Base-by-base conservation (phyloP, 257 asterid genomes). In the Lycium barbarum region DNA sequence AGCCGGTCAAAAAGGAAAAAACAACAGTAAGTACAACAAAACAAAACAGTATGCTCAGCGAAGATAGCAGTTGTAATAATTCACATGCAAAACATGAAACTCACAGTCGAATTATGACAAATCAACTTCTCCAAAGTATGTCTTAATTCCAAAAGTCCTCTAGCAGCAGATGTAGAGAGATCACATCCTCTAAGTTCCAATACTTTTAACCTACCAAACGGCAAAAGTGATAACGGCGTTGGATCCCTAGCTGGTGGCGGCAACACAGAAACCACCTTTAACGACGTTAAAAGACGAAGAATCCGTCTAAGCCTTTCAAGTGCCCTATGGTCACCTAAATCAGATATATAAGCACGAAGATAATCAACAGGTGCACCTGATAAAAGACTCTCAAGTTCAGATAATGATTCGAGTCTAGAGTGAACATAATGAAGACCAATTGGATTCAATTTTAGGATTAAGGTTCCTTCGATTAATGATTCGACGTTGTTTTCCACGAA, bases 291-390 rank as follows among this genome's bases (percentile, higher is more conserved):
- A 68, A 93, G 85, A 83, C 95, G 88, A 3, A 96, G 96, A 84
- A 95, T 96, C 86, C 98, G 91, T 17, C 98, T 91, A 49, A 96
- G 86, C 93, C 93, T 95, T 93, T 96, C 98, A 33, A 96, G 94
- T 51, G 99, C 99, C 57, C 98, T 97, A 90, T 96, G 97, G 87
- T 95, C 99, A 4, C 99, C 99, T 72, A 96, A 91, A 90, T 96
- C 99, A n/a, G 98, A 93, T 59, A 95, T 93, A 81, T 96, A 96
- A 2, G 99, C 99, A 45, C 99, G 95, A 86, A 96, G 87, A 88
- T 96, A 96, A 90, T 96, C 99, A 40, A 96, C 97, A 43, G 99
- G 99, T 78, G 99, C 99, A 49, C 98, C 98, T 74, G 94, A 80
- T 51, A 93, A 85, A 88, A 96, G 89, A 84, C 95, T 89, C 88